phyloP scores from a whole-genome alignment of 306 rosid genomes.

The Lathyrus oleraceus region DNA sequence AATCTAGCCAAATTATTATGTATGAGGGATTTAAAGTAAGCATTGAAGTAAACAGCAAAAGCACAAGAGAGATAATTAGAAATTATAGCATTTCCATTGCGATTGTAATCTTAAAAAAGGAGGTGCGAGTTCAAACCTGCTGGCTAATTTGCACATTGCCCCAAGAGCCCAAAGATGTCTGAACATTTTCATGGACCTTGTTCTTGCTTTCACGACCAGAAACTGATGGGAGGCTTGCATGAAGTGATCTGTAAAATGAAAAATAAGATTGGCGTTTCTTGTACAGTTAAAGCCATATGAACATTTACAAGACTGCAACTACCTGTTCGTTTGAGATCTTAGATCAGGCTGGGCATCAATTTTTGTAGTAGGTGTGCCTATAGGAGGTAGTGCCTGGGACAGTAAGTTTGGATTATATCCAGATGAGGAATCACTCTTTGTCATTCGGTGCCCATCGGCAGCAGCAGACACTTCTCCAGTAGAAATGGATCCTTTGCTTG shows the following conservation, averaged over 20 bases:
- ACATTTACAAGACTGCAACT: constrained; percentile 25
- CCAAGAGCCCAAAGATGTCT: constrained; percentile 75
- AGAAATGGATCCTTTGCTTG: constrained; percentile 51
- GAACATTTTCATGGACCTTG: constrained; percentile 63
- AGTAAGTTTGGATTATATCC: constrained; percentile 56
- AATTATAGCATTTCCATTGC: constrained; percentile 8
- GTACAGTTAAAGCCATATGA: background rate
- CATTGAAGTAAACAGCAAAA: constrained; percentile 1
- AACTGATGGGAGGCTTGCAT: constrained; percentile 52
- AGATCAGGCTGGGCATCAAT: constrained; percentile 62
- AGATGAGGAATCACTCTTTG: constrained; percentile 57
- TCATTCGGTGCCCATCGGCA: constrained; percentile 51
- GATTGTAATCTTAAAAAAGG: background rate
- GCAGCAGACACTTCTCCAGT: constrained; percentile 53
- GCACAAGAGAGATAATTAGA: background rate
- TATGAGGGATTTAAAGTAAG: constrained; percentile 11
- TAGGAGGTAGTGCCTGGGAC: constrained; percentile 83
- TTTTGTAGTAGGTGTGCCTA: constrained; percentile 89
- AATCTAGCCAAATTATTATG: background rate
- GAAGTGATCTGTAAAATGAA: constrained; percentile 55
- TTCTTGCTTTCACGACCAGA: constrained; percentile 61
- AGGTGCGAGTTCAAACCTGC: constrained; percentile 58
- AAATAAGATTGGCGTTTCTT: constrained; percentile 18
- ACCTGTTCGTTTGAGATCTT: constrained; percentile 73
- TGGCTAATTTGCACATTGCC: constrained; percentile 66